Evolutionary conservation across 345 rosid species (phyloP).

Genomic region (Limnanthes douglasii): DNA sequence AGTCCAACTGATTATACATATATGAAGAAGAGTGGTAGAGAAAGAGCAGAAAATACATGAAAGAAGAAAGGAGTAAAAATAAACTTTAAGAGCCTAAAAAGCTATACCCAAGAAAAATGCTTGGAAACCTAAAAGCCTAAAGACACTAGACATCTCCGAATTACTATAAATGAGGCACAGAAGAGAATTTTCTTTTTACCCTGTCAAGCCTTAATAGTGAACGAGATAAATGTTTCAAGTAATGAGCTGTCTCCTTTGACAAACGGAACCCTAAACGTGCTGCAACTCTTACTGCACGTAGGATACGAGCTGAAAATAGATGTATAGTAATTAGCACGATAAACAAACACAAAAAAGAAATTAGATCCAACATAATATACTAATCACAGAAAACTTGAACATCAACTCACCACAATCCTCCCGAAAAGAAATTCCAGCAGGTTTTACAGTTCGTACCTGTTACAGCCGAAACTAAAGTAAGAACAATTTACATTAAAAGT

Average conservation of each 20-base stretch:
- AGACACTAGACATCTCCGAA: too few species aligned
- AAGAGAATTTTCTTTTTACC: slow-evolving; percentile 21
- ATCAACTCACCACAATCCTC: slow-evolving; percentile 51
- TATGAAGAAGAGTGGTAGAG: too few species aligned
- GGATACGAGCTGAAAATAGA: slow-evolving; percentile 57
- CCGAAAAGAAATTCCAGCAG: slow-evolving; percentile 50
- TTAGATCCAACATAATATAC: background rate
- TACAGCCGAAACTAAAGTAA: slow-evolving; percentile 8
- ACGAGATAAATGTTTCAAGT: slow-evolving; percentile 37
- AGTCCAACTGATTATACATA: too few species aligned
- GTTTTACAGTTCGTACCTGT: slow-evolving; percentile 49
- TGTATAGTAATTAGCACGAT: background rate
- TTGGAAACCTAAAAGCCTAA: too few species aligned
- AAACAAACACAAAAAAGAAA: background rate
- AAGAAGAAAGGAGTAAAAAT: too few species aligned
- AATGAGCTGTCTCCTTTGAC: slow-evolving; percentile 71
- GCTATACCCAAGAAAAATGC: too few species aligned
- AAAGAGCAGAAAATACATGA: too few species aligned
- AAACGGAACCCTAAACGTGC: slow-evolving; percentile 69
- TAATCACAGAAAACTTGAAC: background rate
- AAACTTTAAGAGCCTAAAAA: too few species aligned
- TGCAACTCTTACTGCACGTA: slow-evolving; percentile 60
- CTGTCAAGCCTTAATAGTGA: slow-evolving; percentile 53
- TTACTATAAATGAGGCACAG: slow-evolving; percentile 1
- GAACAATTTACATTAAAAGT: slow-evolving; percentile 5